phyloP scores from a whole-genome alignment of 2,329 filamentous ascomycete species.

The Xylariaceae sp. region DNA sequence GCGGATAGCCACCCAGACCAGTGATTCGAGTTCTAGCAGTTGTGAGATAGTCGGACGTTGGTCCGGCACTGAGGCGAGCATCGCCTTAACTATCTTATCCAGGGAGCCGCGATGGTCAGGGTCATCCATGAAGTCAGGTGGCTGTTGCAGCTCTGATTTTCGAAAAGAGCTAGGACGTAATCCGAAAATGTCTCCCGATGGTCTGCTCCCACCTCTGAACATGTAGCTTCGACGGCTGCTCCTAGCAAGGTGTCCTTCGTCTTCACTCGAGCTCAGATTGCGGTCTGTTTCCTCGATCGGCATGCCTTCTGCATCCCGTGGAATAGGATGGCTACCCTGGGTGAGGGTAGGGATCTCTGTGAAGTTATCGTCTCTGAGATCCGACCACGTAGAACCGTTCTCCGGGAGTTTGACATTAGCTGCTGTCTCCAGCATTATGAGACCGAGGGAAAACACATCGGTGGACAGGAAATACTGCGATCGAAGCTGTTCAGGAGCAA shows the following conservation, averaged over 20 bases:
- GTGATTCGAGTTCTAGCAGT: constrained; percentile 67
- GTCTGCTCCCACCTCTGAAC: constrained; percentile 22
- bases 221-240: constrained; percentile 23
- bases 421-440: constrained; percentile 92
- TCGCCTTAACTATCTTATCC: constrained; percentile 79
- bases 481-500: constrained; percentile 85
- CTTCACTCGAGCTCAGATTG: constrained; percentile 32
- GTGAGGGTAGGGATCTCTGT: constrained; percentile 85
- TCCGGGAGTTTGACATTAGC: constrained; percentile 92
- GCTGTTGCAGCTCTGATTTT: constrained; percentile 52
- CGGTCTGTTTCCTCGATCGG: constrained; percentile 47
- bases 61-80: constrained; percentile 74
- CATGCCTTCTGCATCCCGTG: constrained; percentile 71
- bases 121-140: constrained; percentile 88
- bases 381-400: constrained; percentile 87
- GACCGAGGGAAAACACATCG: constrained; percentile 88
- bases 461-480: constrained; percentile 86
- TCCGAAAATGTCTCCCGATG: constrained; percentile 43
- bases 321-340: constrained; percentile 66
- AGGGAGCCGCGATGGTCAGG: constrained; percentile 68
- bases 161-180: constrained; percentile 45
- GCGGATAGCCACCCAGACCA: constrained; percentile 74
- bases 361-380: constrained; percentile 82
- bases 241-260: constrained; percentile 21
- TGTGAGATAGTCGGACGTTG: constrained; percentile 72